Evolutionary conservation across 2,329 filamentous ascomycete species (phyloP).

Genomic region (Conoideocrella luteorostrata): DNA sequence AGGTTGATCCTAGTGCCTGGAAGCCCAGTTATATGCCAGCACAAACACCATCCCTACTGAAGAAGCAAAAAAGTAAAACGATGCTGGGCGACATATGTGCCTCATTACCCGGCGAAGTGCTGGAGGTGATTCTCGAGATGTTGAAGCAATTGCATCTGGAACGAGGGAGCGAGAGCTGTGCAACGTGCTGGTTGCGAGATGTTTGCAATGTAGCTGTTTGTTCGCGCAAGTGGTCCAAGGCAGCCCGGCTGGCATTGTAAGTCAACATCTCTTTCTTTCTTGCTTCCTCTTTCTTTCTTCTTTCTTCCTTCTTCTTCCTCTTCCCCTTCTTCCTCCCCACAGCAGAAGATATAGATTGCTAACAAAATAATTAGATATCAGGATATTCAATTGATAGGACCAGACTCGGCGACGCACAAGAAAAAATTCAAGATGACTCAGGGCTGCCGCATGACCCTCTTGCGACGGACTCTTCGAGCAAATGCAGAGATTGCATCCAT

Average conservation of each 20-base stretch:
- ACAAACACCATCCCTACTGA: conserved; percentile 6
- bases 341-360: too few species aligned
- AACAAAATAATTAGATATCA: too few species aligned
- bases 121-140: conserved; percentile 49
- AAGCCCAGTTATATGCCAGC: conserved; percentile 8
- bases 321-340: too few species aligned
- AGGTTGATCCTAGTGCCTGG: conserved; percentile 25
- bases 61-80: conserved; percentile 8
- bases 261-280: conserved; percentile 15
- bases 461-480: conserved; percentile 50
- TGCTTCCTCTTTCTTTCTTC: too few species aligned
- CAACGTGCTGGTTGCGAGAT: conserved; percentile 61
- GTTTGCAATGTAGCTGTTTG: conserved; percentile 43
- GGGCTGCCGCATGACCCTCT: conserved; percentile 47
- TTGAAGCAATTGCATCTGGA: conserved; percentile 46
- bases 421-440: conserved; percentile 50
- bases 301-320: too few species aligned
- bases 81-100: conserved; percentile 46
- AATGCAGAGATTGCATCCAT: conserved; percentile 46
- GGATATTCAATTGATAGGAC: conserved; percentile 51
- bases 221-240: conserved; percentile 45
- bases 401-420: conserved; percentile 48
- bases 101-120: conserved; percentile 51
- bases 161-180: conserved; percentile 44
- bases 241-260: conserved; percentile 45